Evolutionary conservation across 2,329 filamentous ascomycete species (phyloP).

Genomic region (Botrytis tulipae): DNA sequence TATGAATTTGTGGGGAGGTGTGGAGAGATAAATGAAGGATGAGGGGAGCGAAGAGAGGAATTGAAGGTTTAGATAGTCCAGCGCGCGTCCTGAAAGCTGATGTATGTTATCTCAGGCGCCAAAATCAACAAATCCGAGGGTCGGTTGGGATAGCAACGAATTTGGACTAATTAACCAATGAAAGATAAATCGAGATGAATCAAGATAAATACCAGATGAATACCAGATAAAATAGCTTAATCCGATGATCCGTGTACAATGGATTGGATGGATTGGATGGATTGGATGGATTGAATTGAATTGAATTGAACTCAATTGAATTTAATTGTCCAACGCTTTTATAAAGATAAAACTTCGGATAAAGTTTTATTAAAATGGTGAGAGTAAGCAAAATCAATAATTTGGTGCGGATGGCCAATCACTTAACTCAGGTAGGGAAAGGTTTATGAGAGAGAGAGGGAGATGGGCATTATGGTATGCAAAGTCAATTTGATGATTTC

Average conservation of each 20-base stretch:
- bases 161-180: neutral
- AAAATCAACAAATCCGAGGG: conserved; percentile 19
- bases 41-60: neutral
- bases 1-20: conserved; percentile 15
- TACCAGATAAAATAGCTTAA: neutral
- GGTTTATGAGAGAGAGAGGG: neutral
- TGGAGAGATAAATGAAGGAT: conserved; percentile 11
- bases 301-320: too few relatives aligned
- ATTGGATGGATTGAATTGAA: neutral
- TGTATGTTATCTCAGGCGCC: conserved; percentile 22
- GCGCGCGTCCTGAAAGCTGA: neutral
- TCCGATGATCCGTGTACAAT: neutral
- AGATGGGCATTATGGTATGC: neutral
- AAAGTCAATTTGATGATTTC: neutral
- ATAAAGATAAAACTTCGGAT: neutral
- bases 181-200: too few relatives aligned
- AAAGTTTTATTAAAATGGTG: neutral
- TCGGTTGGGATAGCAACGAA: conserved; percentile 16
- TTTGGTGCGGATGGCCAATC: neutral
- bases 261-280: neutral
- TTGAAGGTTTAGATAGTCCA: conserved; percentile 19
- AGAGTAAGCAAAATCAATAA: neutral
- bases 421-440: neutral
- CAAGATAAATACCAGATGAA: too few relatives aligned
- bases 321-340: neutral